phyloP scores from a whole-genome alignment of 345 rosid genomes.

The Lepidium africanum region DNA sequence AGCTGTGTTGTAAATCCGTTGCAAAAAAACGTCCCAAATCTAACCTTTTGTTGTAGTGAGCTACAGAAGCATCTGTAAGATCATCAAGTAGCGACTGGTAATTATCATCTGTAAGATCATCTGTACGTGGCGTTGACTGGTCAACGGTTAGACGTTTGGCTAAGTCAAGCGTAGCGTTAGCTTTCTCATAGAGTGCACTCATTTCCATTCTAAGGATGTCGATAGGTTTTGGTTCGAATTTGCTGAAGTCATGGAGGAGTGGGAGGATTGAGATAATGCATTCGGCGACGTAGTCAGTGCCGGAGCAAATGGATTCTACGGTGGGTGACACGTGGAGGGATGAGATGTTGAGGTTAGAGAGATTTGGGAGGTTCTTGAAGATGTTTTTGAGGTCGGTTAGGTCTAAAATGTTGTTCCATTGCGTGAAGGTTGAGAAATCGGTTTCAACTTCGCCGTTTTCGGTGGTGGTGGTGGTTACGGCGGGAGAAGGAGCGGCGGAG shows the following conservation, averaged over 20 bases:
- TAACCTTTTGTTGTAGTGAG: too few species aligned
- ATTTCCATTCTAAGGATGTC: slow-evolving; percentile 10
- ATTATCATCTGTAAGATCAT: slow-evolving; percentile 13
- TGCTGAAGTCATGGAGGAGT: background rate
- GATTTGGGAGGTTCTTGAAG: background rate
- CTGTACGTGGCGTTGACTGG: background rate
- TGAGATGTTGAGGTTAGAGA: slow-evolving; percentile 10
- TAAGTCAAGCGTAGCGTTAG: slow-evolving; percentile 5
- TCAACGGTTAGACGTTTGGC: slow-evolving; percentile 1
- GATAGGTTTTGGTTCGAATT: slow-evolving; percentile 16
- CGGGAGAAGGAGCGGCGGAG: slow-evolving; percentile 7
- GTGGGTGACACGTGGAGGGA: background rate
- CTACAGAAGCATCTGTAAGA: slow-evolving; percentile 5
- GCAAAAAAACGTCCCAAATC: too few species aligned
- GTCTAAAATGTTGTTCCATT: background rate
- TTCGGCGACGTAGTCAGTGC: slow-evolving; percentile 10
- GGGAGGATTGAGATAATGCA: slow-evolving; percentile 17
- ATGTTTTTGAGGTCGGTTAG: background rate
- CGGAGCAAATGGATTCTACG: slow-evolving; percentile 2
- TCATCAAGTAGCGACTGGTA: slow-evolving; percentile 15
- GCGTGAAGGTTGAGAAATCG: background rate
- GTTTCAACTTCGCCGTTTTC: background rate
- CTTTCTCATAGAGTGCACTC: slow-evolving; percentile 12
- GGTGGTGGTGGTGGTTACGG: background rate
- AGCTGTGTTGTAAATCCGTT: too few species aligned